These are phyloP conservation scores for Schoenoplectus tabernaemontani DNA, from an alignment of 202 grass and related monocot species.

Conservation along the genomic window DNA sequence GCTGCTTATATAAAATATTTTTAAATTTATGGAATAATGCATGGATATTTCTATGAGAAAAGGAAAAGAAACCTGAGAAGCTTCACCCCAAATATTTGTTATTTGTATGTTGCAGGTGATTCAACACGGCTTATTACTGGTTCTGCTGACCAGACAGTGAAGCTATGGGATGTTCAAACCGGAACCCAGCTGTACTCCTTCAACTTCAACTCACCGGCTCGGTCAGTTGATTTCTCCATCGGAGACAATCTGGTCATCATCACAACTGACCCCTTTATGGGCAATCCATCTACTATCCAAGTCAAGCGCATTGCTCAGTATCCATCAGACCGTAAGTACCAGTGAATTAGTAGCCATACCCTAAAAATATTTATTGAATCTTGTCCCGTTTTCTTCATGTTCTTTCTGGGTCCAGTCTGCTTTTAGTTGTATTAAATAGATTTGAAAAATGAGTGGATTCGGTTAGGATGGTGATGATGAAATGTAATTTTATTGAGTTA, in stretches of 20 bases:
- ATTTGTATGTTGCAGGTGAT: constrained; percentile 32
- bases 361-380: too few species aligned
- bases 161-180: constrained; percentile 79
- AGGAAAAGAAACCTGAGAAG: not conserved
- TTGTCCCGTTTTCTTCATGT: not conserved
- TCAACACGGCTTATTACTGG: constrained; percentile 59
- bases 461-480: too few species aligned
- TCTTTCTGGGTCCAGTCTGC: not conserved
- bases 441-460: too few species aligned
- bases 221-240: constrained; percentile 58
- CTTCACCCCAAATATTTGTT: not conserved
- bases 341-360: not conserved
- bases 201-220: constrained; percentile 64
- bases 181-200: constrained; percentile 69
- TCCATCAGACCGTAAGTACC: constrained; percentile 42
- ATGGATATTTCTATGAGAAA: not conserved
- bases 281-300: constrained; percentile 58
- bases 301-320: constrained; percentile 70
- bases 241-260: constrained; percentile 63
- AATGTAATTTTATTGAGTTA: not conserved
- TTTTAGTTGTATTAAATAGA: too few species aligned
- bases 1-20: too few species aligned
- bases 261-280: constrained; percentile 90
- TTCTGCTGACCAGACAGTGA: constrained; percentile 78
- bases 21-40: too few species aligned